Conservation (phyloP, 805 yeast genomes). For the Candida maesae region DNA sequence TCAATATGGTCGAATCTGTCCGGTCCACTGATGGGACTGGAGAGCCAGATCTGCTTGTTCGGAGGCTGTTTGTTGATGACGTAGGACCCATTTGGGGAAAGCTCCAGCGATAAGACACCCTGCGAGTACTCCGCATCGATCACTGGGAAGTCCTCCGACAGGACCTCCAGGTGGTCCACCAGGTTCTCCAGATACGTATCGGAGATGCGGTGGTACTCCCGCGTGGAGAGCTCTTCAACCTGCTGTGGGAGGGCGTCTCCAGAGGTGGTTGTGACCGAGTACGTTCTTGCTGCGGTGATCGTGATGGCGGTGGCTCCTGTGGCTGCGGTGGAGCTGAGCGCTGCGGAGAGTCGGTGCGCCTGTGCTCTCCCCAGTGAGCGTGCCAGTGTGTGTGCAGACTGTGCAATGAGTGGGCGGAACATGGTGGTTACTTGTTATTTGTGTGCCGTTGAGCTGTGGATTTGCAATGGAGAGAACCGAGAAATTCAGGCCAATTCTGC, state of each 20-base stretch:
- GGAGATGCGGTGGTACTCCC: slow-evolving; percentile 61
- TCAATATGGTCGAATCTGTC: slow-evolving; percentile 73
- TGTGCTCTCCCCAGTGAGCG: neutral
- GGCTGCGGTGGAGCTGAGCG: neutral
- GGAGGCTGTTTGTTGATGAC: slow-evolving; percentile 98
- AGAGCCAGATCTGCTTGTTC: slow-evolving; percentile 92
- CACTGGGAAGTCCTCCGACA: slow-evolving; percentile 59
- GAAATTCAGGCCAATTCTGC: too few relatives aligned
- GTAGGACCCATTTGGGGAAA: slow-evolving; percentile 76
- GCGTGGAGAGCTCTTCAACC: slow-evolving; percentile 43
- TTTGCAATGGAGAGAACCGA: too few relatives aligned
- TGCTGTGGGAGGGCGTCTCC: slow-evolving; percentile 52
- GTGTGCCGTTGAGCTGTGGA: too few relatives aligned
- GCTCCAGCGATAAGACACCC: slow-evolving; percentile 77
- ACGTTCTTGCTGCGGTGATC: slow-evolving; percentile 7
- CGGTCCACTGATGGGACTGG: slow-evolving; percentile 93
- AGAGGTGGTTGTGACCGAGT: slow-evolving; percentile 40
- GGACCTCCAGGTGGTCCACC: slow-evolving; percentile 60
- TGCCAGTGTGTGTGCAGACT: neutral
- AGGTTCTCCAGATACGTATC: slow-evolving; percentile 68
- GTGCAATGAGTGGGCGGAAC: neutral
- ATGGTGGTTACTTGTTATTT: neutral
- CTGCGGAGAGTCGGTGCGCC: neutral
- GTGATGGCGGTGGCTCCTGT: neutral
- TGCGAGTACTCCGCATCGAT: slow-evolving; percentile 77